Evolutionary conservation across 2,329 filamentous ascomycete genomes (phyloP), one percentile per base, ranked within the genome.

Genomic region (Botrytis pseudocinerea): DNA sequence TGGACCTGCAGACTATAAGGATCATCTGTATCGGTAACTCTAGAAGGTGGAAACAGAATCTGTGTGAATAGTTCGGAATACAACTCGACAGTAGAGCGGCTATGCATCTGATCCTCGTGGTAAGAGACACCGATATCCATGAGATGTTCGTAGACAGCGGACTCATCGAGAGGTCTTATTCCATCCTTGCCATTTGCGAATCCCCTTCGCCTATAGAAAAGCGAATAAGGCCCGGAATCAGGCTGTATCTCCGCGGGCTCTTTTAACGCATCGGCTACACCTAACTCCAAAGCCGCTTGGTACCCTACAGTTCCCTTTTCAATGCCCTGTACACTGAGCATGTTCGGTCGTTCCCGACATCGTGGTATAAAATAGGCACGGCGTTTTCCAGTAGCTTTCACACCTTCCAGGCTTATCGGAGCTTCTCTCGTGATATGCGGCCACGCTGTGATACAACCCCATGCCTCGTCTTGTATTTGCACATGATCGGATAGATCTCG

Each of bases 271-370:
- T 93, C 91, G 32, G 90, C 87, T 25, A 90, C 87, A 35, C 87
- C 85, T 51, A 92, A 81, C 79, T 93, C 90, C 51, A 93, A 83
- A 12, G 91, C 91, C 35, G 91, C 89, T 76, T 89, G 86, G 79
- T 89, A 92, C 70, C 91, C 91, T 79, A 92, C 85, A 28, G 90
- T 92, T 60, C 91, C 91, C 80, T 90, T 90, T 79, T 93, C 91
- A 46, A 91, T 82, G 4, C 91, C 91, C 76, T 91, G 89, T 84
- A 91, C 90, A 83, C 89, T 91, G 74, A 93, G 85, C 91, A 93
- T 93, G 80, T 87, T 91, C 59, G 91, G 91, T 42, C 79, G 75
- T 73, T 82, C 80, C 64, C 78, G 77, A 72, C 79, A 81, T 59
- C 78, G 71, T 38, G 80, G 79, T 8, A 76, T 62, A 44, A 80